Evolutionary conservation across 164 flowering plant genomes (phyloP), one percentile per base, ranked within the genome.

Genomic region (Annona squamosa): DNA sequence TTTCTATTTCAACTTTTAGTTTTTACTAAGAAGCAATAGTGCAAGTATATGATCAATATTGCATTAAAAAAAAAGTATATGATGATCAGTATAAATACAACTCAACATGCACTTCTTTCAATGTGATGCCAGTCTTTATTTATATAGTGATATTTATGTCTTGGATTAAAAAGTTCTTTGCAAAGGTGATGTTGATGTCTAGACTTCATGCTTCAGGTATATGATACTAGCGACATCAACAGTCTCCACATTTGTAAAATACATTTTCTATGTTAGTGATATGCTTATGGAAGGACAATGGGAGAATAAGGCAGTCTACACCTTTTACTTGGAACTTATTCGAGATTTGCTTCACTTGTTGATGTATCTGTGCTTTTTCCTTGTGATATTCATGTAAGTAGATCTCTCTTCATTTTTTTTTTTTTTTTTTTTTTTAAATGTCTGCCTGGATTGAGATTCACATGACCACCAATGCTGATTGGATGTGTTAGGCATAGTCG

Each of bases 201-300:
- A 1, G 13, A 52, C 59, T 78, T 46, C 48, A 5, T 19, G 4
- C 77, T 74, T 73, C 85, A 96, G 99, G 88, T 96, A 93, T 78
- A 87, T 91, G 98, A 96, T 96, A 81, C 82, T 96, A 72, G 95
- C 97, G n/a, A 93, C 98, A 65, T 89, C 98, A 71, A 93, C 95
- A 10, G 87, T 96, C 46, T 82, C 98, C 46, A 93, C 89, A 19
- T 91, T 92, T 87, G 87, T 93, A 42, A 96, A 96, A 75, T 96
- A 96, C 86, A 79, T 87, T 64, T 96, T 96, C 81, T 91, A 90
- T 79, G 91, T 96, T 3, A 87, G 86, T 65, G 99, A 96, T 86
- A 87, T 93, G 95, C 89, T 96, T 56, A 96, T 96, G 99, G 99
- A 96, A 76, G 99, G 99, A 48, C 98, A 93, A 76, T 96, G 99